These are phyloP conservation scores for Pelargonium fulgidum DNA, from an alignment of 441 rosid genomes.

Conservation along the genomic window DNA sequence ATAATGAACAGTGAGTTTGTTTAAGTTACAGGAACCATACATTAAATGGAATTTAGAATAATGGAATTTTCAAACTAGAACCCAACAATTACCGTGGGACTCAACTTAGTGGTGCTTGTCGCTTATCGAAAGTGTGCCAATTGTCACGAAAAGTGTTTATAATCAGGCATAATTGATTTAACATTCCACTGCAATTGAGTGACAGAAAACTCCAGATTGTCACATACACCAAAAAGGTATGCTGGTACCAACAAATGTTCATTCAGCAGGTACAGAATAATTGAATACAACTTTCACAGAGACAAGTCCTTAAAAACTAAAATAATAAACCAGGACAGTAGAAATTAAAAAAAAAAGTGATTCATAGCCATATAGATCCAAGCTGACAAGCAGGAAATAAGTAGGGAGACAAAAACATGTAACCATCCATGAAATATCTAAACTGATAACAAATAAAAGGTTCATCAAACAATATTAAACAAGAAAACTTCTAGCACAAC, in stretches of 20 bases:
- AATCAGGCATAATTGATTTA: neutral
- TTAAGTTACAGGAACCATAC: neutral
- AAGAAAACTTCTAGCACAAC: neutral
- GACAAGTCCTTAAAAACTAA: neutral
- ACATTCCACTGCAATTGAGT: neutral
- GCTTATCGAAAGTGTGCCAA: no score
- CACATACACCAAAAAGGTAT: neutral
- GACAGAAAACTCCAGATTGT: neutral
- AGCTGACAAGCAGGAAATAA: neutral
- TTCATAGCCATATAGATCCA: neutral
- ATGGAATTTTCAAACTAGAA: neutral
- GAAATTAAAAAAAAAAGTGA: neutral
- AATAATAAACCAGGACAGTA: neutral
- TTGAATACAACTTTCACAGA: neutral
- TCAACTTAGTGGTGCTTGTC: neutral
- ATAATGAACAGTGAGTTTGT: neutral
- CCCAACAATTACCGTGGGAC: neutral
- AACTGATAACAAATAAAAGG: neutral
- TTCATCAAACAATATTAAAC: neutral
- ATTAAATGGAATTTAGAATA: neutral
- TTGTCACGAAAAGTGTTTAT: neutral
- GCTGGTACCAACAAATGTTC: neutral
- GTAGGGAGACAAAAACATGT: neutral
- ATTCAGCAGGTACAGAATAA: neutral
- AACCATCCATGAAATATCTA: neutral